Base-by-base conservation (phyloP, 176 grass and related monocot species). In the Poa pratensis region DNA sequence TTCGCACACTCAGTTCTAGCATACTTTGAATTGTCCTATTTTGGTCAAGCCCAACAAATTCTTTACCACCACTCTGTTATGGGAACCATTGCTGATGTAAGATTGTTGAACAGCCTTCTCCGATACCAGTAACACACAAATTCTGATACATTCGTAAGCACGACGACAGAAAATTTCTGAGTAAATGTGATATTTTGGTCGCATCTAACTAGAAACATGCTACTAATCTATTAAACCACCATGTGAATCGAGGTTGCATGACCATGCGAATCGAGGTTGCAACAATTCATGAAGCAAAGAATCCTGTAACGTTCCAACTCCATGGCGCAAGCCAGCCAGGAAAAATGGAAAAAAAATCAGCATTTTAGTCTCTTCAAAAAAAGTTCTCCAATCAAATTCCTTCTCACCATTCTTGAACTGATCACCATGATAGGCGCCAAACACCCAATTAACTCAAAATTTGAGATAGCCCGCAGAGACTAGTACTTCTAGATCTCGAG, bases 401-500 rank as follows among this genome's bases (percentile, higher is more conserved):
- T 63, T 22, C 42, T 43, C 17, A 35, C 16, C 20, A 40, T 48
- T 59, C 45, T 69, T 68, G 35, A 18, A 67, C 40, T 3, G 46
- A 46, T 16, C 26, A 5, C 35, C 37, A 55, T 28, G 12, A 83
- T 65, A 55, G n/a, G 65, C 49, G 66, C 16, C 42, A 72, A n/a
- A 30, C 43, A 57, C 13, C 18, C 42, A 57, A 0, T 62, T 19
- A 8, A 18, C 72, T 64, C 55, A 45, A 74, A 79, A 58, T 82
- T n/a, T 37, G 10, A 61, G 26, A 79, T 61, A 23, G 28, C 37
- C 7, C 5, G n/a, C 40, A 35, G 26, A 20, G 37, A 60, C 30
- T n/a, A 67, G 24, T 16, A 48, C 1, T 42, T n/a, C 6, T 48
- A 87, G 80, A 90, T 84, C 85, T 75, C 22, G 3, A 26, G 50